A percentile compares a stretch with the other conserved stretches of the same genome.
phyloP scores from a whole-genome alignment of 2,329 filamentous ascomycete genomes.

The Dryadomyces quercus-mongolicae region DNA sequence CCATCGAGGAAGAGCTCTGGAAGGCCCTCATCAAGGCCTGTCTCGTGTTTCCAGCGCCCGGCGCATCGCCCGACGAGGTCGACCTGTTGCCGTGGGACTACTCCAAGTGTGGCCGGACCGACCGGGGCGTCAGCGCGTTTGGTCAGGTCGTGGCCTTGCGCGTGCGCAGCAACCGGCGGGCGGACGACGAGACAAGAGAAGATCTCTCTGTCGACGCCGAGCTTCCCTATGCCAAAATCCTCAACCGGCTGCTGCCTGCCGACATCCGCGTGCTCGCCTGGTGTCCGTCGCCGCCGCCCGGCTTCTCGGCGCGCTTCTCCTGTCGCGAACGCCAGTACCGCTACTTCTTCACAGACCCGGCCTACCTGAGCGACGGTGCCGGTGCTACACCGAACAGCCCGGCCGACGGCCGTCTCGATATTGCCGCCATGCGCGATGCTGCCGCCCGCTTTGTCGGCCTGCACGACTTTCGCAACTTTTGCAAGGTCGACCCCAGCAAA shows the following conservation, averaged over 20 bases:
- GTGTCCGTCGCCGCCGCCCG: constrained; percentile 69
- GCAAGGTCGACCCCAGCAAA: constrained; percentile 84
- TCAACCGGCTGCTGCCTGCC: constrained; percentile 78
- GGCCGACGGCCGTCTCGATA: constrained; percentile 66
- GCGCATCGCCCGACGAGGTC: constrained; percentile 40
- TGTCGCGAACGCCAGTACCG: constrained; percentile 85
- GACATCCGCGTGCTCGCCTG: constrained; percentile 89
- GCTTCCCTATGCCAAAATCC: constrained; percentile 66
- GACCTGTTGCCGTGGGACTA: constrained; percentile 82
- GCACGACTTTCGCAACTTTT: constrained; percentile 95
- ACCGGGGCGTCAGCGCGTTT: constrained; percentile 89
- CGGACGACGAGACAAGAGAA: not conserved
- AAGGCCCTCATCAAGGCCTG: constrained; percentile 73
- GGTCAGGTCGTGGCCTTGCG: constrained; percentile 83
- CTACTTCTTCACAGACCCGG: constrained; percentile 96
- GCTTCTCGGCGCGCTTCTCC: constrained; percentile 85
- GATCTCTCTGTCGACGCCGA: constrained; percentile 44
- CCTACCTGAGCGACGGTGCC: constrained; percentile 51
- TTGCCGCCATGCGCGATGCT: constrained; percentile 73
- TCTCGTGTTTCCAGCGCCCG: constrained; percentile 58
- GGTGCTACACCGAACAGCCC: constrained; percentile 11
- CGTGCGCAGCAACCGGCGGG: constrained; percentile 58
- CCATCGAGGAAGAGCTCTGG: constrained; percentile 90
- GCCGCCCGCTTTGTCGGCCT: constrained; percentile 69
- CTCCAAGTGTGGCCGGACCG: constrained; percentile 88